Percentiles rank a stretch among this genome's conserved stretches.
phyloP scores from a whole-genome alignment of 306 rosid species.

The Quercus parvula region DNA sequence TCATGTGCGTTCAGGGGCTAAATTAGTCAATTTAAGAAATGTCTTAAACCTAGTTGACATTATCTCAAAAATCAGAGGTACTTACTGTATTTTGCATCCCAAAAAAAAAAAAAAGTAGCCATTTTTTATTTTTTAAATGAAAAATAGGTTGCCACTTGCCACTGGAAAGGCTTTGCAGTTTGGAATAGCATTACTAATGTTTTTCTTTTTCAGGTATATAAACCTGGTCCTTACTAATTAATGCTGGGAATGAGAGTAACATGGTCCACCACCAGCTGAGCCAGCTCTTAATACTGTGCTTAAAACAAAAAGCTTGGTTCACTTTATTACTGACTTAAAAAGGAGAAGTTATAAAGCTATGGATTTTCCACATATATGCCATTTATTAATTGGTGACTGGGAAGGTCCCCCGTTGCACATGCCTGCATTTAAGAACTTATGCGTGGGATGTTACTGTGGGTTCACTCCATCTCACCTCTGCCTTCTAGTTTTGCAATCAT shows the following conservation, averaged over 20 bases:
- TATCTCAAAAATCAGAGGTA: too few relatives aligned
- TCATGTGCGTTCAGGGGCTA: too few relatives aligned
- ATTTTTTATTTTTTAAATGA: too few relatives aligned
- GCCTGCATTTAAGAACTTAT: conserved; percentile 50
- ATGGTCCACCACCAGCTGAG: conserved; percentile 29
- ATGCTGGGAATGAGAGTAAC: not conserved
- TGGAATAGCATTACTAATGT: not conserved
- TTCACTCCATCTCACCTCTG: conserved; percentile 8
- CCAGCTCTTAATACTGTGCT: conserved; percentile 1
- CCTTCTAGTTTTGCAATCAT: not conserved
- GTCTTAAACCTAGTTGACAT: too few relatives aligned
- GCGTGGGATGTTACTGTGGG: conserved; percentile 17
- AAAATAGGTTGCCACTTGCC: too few relatives aligned
- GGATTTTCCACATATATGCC: not conserved
- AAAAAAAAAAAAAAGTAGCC: too few relatives aligned
- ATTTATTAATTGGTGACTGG: conserved; percentile 5
- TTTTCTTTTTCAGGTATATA: conserved; percentile 24
- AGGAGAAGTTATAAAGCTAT: conserved; percentile 13
- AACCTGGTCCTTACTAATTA: not conserved
- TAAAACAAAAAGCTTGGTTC: conserved; percentile 17
- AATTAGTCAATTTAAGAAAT: too few relatives aligned
- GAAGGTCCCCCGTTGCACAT: conserved; percentile 33
- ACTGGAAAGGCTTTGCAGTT: not conserved
- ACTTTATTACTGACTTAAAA: conserved; percentile 20
- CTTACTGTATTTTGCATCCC: too few relatives aligned